phyloP scores from a whole-genome alignment of 768 basidiomycete species.

The Suillus decipiens region DNA sequence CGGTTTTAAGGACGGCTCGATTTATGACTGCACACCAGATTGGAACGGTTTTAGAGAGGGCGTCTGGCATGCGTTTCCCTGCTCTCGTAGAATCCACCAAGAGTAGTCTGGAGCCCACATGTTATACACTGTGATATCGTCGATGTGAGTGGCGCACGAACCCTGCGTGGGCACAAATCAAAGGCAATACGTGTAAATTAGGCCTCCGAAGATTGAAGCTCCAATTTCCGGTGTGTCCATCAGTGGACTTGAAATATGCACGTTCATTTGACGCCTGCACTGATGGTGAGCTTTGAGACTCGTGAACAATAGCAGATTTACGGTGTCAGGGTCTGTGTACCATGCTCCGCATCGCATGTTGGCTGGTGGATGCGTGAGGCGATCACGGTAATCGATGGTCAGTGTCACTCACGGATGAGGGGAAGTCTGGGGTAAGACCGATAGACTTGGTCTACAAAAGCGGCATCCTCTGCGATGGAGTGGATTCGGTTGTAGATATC shows the following conservation, averaged over 20 bases:
- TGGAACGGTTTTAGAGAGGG: slow-evolving; percentile 89
- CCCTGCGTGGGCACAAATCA: slow-evolving; percentile 60
- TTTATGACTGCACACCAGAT: slow-evolving; percentile 95
- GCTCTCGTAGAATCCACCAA: slow-evolving; percentile 92
- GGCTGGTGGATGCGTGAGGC: slow-evolving; percentile 45
- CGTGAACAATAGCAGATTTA: slow-evolving; percentile 29
- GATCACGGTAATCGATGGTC: not conserved
- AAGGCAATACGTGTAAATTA: slow-evolving; percentile 75
- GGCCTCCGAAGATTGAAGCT: slow-evolving; percentile 80
- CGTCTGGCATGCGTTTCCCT: slow-evolving; percentile 94
- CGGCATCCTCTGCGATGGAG: slow-evolving; percentile 77
- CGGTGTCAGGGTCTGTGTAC: slow-evolving; percentile 79
- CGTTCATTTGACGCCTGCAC: slow-evolving; percentile 19
- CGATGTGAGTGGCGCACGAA: slow-evolving; percentile 26
- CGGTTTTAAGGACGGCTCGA: slow-evolving; percentile 43
- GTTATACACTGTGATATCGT: slow-evolving; percentile 8
- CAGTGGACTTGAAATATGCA: slow-evolving; percentile 92
- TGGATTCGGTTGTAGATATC: slow-evolving; percentile 88
- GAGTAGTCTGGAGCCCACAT: slow-evolving; percentile 52
- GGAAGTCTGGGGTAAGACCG: slow-evolving; percentile 51
- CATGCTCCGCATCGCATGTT: slow-evolving; percentile 94
- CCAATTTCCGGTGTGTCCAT: slow-evolving; percentile 87
- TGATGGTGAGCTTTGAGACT: slow-evolving; percentile 9
- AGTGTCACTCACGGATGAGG: slow-evolving; percentile 50
- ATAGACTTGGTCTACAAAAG: slow-evolving; percentile 62